Evolutionary conservation across 805 yeast species (phyloP).

Genomic region (Suhomyces prunicola): DNA sequence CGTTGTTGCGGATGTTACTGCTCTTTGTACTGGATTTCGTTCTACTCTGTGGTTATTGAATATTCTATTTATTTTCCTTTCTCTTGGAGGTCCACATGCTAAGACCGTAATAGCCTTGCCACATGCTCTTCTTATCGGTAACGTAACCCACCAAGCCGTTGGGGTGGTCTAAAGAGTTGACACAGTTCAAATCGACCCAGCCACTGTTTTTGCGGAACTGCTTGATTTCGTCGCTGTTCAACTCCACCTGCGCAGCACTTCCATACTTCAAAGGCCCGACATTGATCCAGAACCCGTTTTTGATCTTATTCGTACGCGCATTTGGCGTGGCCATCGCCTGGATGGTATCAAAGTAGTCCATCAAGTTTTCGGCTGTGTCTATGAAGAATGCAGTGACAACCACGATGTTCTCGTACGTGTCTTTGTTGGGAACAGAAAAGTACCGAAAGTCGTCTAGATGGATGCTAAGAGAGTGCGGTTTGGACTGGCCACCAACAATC

Average conservation of each 20-base stretch:
- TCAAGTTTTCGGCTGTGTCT: slow-evolving; percentile 87
- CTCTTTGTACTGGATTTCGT: no score
- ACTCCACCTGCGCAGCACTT: slow-evolving; percentile 72
- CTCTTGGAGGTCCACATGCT: slow-evolving; percentile 51
- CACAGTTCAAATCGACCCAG: slow-evolving; percentile 45
- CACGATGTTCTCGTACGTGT: slow-evolving; percentile 45
- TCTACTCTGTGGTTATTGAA: no score
- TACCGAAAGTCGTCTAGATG: slow-evolving; percentile 64
- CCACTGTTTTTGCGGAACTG: slow-evolving; percentile 55
- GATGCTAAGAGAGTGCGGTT: slow-evolving; percentile 49
- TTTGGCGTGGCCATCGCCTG: slow-evolving; percentile 34
- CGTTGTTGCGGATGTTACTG: no score
- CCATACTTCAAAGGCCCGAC: slow-evolving; percentile 94
- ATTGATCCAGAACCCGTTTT: slow-evolving; percentile 76
- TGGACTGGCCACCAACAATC: slow-evolving; percentile 20
- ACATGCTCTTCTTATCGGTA: slow-evolving; percentile 62
- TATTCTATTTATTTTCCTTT: slow-evolving; percentile 16
- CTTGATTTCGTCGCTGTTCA: slow-evolving; percentile 66
- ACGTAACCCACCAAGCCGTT: slow-evolving; percentile 54
- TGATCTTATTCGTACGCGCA: slow-evolving; percentile 25
- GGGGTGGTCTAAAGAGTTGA: slow-evolving; percentile 13
- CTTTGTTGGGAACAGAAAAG: slow-evolving; percentile 34
- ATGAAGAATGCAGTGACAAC: slow-evolving; percentile 73
- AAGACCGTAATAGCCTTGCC: slow-evolving; percentile 78
- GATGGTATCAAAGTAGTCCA: slow-evolving; percentile 71